Evolutionary conservation across 2,329 filamentous ascomycete species (phyloP).

Genomic region (Cladosporium sp.): DNA sequence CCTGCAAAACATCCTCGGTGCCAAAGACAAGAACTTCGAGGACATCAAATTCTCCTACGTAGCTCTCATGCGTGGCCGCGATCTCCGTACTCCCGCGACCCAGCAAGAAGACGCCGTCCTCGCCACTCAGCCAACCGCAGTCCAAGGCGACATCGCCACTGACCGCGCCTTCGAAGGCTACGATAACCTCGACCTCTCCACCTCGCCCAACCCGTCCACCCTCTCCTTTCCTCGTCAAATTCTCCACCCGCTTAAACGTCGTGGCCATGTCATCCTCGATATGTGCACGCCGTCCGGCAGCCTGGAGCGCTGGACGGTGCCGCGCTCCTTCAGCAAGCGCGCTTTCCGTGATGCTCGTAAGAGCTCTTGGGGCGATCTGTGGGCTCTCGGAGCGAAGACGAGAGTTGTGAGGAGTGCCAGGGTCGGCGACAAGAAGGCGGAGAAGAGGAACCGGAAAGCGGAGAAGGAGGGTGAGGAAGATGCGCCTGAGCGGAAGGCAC

Average conservation of each 20-base stretch:
- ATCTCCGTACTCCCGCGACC: slow-evolving; percentile 42
- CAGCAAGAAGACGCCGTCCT: slow-evolving; percentile 23
- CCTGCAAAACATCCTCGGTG: slow-evolving; percentile 70
- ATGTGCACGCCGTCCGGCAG: slow-evolving; percentile 81
- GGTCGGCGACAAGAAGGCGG: slow-evolving; percentile 15
- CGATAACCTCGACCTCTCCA: slow-evolving; percentile 40
- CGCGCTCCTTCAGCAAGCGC: slow-evolving; percentile 71
- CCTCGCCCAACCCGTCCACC: slow-evolving; percentile 33
- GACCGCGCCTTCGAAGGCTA: slow-evolving; percentile 70
- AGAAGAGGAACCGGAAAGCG: slow-evolving; percentile 6
- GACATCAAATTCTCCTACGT: slow-evolving; percentile 90
- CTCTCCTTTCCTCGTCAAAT: slow-evolving; percentile 74
- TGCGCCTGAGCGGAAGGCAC: slow-evolving; percentile 9
- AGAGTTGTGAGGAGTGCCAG: slow-evolving; percentile 59
- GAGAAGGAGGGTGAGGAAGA: slow-evolving; percentile 15
- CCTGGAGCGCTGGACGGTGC: slow-evolving; percentile 91
- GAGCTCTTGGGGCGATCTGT: slow-evolving; percentile 84
- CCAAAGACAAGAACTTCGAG: slow-evolving; percentile 72
- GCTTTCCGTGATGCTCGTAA: slow-evolving; percentile 94
- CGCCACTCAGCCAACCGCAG: slow-evolving; percentile 26
- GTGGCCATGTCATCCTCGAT: slow-evolving; percentile 83
- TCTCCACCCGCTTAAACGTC: slow-evolving; percentile 77
- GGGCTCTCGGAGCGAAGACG: slow-evolving; percentile 92
- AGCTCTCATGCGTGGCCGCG: slow-evolving; percentile 72
- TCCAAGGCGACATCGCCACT: slow-evolving; percentile 55